Evolutionary conservation across 768 basidiomycete species (phyloP), one percentile per base, ranked within the genome.

Genomic region (Macrolepiota albuminosa): DNA sequence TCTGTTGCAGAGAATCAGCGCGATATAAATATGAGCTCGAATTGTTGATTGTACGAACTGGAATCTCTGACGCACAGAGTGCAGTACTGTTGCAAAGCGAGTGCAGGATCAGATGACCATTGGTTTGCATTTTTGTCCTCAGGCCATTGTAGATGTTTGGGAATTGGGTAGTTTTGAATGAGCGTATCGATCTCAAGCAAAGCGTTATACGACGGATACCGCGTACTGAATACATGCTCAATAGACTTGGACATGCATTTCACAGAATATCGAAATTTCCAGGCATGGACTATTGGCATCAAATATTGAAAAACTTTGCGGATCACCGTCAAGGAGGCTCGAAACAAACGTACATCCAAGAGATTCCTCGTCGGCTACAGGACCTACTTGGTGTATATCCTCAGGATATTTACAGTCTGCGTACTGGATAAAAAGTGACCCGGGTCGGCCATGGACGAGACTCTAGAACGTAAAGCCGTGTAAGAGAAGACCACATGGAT

Each of bases 371-470:
- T 80, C 77, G 16, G 67, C 64, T 16, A 69, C 57, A 52, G 70
- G 72, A 29, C 68, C 60, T 9, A 61, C 60, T 10, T 74, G 67
- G 18, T 76, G 72, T 11, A 71, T 58, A 61, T 83, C 81, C 24
- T 79, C 76, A 5, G 83, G 82, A 63, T 83, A 81, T 48, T 73
- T 73, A 65, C 82, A 84, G 60, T 84, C 81, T 18, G 77, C 74
- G 63, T 82, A 75, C 55, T 77, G 73, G n/a, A 82, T 70, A 45
- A 72, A 69, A 31, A 84, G 62, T 10, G 77, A 70, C 8, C 80
- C 78, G 6, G 83, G 80, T 8, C 83, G 72, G n/a, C 83, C 83
- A 61, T 78, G 77, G 16, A 79, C 73, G 56, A 84, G 69, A 56
- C 78, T 76, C 80, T 83, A 55, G 14, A 49, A 34, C 24, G 46